Evolutionary conservation across 352 stramenopile genomes (phyloP), one percentile per base, ranked within the genome.

Genomic region (Elongisporangium undulatum): DNA sequence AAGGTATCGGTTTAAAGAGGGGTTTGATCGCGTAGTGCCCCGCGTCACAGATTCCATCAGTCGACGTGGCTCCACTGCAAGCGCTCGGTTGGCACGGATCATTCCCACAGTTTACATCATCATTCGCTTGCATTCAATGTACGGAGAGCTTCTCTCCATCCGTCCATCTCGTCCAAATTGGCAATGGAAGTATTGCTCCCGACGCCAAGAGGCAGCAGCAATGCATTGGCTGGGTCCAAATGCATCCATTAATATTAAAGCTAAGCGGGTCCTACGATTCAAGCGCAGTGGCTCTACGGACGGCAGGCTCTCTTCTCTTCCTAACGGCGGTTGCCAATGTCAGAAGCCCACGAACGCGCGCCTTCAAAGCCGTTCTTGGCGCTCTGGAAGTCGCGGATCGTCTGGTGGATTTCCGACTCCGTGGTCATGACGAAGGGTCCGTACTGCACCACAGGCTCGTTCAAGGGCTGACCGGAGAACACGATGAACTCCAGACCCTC

Each of bases 391-490:
- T 89, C 79, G 16, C 61, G 57, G 20, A 78, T 68, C 55, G 79
- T 82, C 45, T 87, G 50, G 9, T 63, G 75, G 49, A 91, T 84
- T 63, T 89, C 74, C 1, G 75, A 55, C 3, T 62, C 48, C 0
- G 67, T 82, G 17, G 68, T 88, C 83, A 93, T 93, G 64, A 93
- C 81, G 64, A 93, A 94, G 4, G 81, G 81, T 17, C 79, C 80
- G 58, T 87, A 75, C 61, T 87, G 80, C 50, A 84, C 71, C 2
- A 89, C 70, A 0, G 75, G 77, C 55, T 91, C 82, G 13, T 85
- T 66, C 10, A 91, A 51, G 15, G 77, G 79, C 59, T 88, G 16
- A 4, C 81, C 77, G 0, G 53, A 75, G 22, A 87, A 73, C 20
- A 87, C 64, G 48, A 89, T 79, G 26, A 83, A 67, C 61, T 90